These are phyloP conservation scores for Fusarium phyllophilum DNA, from an alignment of 2,329 filamentous ascomycete genomes.

Conservation along the genomic window DNA sequence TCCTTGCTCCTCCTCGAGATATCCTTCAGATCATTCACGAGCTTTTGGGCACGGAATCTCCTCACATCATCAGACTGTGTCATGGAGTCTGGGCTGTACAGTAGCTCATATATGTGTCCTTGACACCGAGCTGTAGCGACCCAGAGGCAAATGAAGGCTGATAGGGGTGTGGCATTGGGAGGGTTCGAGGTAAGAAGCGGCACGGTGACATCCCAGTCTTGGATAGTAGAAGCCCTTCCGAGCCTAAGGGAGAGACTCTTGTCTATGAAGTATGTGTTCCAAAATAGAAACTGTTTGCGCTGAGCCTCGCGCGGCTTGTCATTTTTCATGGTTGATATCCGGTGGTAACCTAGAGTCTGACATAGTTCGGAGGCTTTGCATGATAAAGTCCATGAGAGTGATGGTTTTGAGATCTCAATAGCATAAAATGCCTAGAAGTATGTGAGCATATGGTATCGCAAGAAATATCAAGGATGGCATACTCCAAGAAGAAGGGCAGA, in stretches of 20 bases:
- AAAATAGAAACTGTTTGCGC: constrained; percentile 59
- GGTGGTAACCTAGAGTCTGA: constrained; percentile 47
- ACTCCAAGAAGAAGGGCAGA: constrained; percentile 41
- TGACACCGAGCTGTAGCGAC: constrained; percentile 63
- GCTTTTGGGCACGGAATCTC: constrained; percentile 46
- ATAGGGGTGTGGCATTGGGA: constrained; percentile 44
- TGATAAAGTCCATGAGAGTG: constrained; percentile 46
- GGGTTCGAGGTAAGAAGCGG: constrained; percentile 47
- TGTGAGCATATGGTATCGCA: neutral
- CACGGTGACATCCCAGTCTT: constrained; percentile 66
- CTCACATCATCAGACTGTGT: constrained; percentile 48
- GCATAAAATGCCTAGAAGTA: constrained; percentile 44
- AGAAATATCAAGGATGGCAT: neutral
- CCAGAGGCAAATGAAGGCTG: constrained; percentile 58
- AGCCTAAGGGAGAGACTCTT: constrained; percentile 65
- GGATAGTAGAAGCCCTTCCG: constrained; percentile 63
- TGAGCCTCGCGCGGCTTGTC: constrained; percentile 25
- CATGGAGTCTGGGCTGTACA: constrained; percentile 59
- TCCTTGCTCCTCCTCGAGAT: constrained; percentile 35
- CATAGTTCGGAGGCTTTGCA: constrained; percentile 48
- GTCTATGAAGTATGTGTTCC: constrained; percentile 66
- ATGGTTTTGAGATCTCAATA: constrained; percentile 49
- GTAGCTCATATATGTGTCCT: constrained; percentile 64
- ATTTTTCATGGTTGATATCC: constrained; percentile 41
- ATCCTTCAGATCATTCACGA: constrained; percentile 47